A percentile compares a stretch with the other conserved stretches of the same genome.
phyloP scores from a whole-genome alignment of 1,284 basidiomycete genomes.

The Chondrostereum purpureum region DNA sequence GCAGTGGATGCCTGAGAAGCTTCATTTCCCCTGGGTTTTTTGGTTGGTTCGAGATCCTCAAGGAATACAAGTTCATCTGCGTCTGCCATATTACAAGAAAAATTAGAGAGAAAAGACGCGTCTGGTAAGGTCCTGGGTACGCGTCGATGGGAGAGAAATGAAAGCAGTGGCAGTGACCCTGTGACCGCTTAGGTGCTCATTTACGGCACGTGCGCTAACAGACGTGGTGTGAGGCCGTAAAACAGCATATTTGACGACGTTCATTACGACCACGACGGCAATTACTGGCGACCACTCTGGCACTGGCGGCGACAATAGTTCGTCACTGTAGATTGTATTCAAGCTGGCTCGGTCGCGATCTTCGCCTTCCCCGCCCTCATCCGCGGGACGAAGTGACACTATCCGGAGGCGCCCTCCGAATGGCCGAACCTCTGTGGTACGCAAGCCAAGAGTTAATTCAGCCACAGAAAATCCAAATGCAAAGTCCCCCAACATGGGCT shows the following conservation, averaged over 20 bases:
- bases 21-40: constrained; percentile 1
- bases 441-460: constrained; percentile 29
- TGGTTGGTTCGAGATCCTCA: constrained; percentile 43
- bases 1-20: too few species aligned
- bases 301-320: constrained; percentile 2
- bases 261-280: too few species aligned
- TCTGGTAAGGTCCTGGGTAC: not conserved
- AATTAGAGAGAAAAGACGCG: not conserved
- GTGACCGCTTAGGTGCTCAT: not conserved
- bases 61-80: constrained; percentile 41
- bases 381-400: constrained; percentile 37
- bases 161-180: not conserved
- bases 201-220: not conserved
- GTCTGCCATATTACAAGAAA: constrained; percentile 24
- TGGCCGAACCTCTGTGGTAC: constrained; percentile 26
- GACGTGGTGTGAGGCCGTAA: not conserved
- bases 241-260: too few species aligned
- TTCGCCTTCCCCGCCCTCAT: constrained; percentile 64
- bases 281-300: too few species aligned
- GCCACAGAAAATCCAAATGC: constrained; percentile 20
- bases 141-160: not conserved
- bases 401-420: constrained; percentile 30
- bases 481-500: constrained; percentile 37
- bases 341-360: constrained; percentile 71
- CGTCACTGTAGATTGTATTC: constrained; percentile 17